Evolutionary conservation across 179 eudicot species (phyloP), one percentile per base, ranked within the genome.

Genomic region (Spinacia oleracea): DNA sequence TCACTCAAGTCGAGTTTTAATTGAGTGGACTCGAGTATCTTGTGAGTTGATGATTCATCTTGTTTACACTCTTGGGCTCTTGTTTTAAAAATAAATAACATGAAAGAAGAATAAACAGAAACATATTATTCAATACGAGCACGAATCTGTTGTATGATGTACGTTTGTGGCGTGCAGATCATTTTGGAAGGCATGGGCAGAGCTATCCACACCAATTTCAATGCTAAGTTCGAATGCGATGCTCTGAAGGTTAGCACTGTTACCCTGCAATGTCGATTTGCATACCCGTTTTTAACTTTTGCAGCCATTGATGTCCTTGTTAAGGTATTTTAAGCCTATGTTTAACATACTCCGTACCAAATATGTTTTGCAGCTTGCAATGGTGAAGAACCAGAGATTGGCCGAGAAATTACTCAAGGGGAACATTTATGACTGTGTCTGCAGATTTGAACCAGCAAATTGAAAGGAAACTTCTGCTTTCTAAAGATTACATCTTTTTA

Each of bases 111-210:
- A 66, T 66, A 8, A 12, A 42, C 7, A 40, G 9, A 42, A 11
- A 46, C 6, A 6, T 5, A 27, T 15, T 46, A 27, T 5, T 46
- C 15, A 48, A 48, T 48, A 42, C 1, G 42, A 69, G 34, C 34
- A 25, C 10, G 5, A 42, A 0, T 69, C 20, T 23, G 16, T 48
- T 50, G 35, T 5, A 67, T 42, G 34, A 21, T 16, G 42, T 32
- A 21, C 31, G 32, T 32, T 55, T 68, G 70, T 76, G 76, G 35
- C 59, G 20, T 81, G 84, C 90, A 96, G 99, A 80, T 96, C 23
- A 89, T 96, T 40, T 89, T 96, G 91, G 98, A 96, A 88, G 99
- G 99, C 78, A 96, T 96, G 98, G 99, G 99, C 42, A 85, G 99
- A 45, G 78, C 99, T 60, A 84, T 96, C 56, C 99, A 96, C 84